Evolutionary conservation across 2,329 filamentous ascomycete genomes (phyloP), one percentile per base, ranked within the genome.

Genomic region (Didymella lethalis): DNA sequence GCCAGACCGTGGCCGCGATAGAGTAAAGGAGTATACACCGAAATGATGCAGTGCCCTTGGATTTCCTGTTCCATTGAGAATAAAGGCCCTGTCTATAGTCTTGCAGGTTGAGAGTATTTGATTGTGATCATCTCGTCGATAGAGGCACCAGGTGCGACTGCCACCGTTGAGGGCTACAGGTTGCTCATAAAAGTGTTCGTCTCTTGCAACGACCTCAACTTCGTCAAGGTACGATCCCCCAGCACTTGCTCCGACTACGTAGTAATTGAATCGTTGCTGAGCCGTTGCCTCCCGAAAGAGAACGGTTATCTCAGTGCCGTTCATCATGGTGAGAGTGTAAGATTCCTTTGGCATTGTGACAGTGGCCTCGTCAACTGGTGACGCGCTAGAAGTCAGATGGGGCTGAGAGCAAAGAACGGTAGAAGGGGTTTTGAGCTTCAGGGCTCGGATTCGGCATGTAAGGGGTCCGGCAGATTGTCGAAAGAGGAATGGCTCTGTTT

Each of bases 1-100:
- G 55, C 48, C n/a, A 53, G 45, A 16, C 55, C 59, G 25, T 62
- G 55, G 10, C 48, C 55, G 23, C 55, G 50, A 28, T 50, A 45
- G 6, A 47, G 40, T 14, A 44, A 18, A n/a, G 43, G 25, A 11
- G 48, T 59, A 11, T 43, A 53, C 1, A 59, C 48, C 20, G 55
- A 59, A 23, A 29, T 48, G 32, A 59, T 36, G 11, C 59, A 55
- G 26, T 28, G 49, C 1, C 48, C 48, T 25, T 26, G 14, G 1
- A 28, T 2, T 14, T 32, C 26, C 36, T 28, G 20, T 2, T 25
- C 34, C 14, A 11, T 18, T 38, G 10, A 59, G 7, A 8, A 59
- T 44, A 3, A 55, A 32, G 4, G 34, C n/a, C 26, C 54, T 51
- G 10, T 32, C 43, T 25, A 56, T 11, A 18, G 54, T 56, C 36